A percentile compares a stretch with the other conserved stretches of the same genome.
phyloP scores from a whole-genome alignment of 1,139 yeast species.

The Meyerozyma carpophila region DNA sequence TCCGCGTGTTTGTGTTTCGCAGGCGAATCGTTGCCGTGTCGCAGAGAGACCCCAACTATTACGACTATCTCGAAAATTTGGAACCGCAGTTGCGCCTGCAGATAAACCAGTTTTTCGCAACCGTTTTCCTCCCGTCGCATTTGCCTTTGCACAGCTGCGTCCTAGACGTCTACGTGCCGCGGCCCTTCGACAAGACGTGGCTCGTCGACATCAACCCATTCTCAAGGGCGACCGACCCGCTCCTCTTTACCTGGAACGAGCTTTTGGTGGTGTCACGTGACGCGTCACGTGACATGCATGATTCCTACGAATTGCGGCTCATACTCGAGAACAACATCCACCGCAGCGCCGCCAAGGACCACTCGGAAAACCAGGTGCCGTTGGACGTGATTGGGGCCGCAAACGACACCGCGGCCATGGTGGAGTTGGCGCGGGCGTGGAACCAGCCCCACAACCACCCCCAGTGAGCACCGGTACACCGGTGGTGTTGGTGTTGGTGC shows the following conservation, averaged over 20 bases:
- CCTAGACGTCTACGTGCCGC: conserved; percentile 76
- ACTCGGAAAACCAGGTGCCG: conserved; percentile 89
- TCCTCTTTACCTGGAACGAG: conserved; percentile 83
- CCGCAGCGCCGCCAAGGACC: conserved; percentile 73
- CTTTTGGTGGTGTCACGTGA: conserved; percentile 23
- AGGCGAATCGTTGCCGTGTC: conserved; percentile 63
- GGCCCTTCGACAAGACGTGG: conserved; percentile 61
- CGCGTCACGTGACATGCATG: conserved; percentile 13
- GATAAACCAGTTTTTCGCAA: conserved; percentile 42
- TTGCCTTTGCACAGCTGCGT: conserved; percentile 22
- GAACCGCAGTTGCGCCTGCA: conserved; percentile 33
- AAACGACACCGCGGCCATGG: conserved; percentile 55
- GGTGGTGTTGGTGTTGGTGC: too few relatives aligned
- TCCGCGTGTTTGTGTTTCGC: conserved; percentile 72
- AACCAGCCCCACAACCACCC: conserved; percentile 6
- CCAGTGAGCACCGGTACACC: not conserved
- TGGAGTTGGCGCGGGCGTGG: conserved; percentile 63
- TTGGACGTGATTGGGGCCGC: conserved; percentile 84
- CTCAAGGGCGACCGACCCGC: conserved; percentile 67
- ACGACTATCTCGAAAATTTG: conserved; percentile 55
- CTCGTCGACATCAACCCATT: conserved; percentile 86
- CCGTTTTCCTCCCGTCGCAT: conserved; percentile 26
- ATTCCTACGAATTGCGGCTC: conserved; percentile 51
- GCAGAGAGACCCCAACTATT: conserved; percentile 83
- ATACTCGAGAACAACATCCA: conserved; percentile 65